phyloP scores from a whole-genome alignment of 2,329 filamentous ascomycete genomes.

The Claviceps capensis region DNA sequence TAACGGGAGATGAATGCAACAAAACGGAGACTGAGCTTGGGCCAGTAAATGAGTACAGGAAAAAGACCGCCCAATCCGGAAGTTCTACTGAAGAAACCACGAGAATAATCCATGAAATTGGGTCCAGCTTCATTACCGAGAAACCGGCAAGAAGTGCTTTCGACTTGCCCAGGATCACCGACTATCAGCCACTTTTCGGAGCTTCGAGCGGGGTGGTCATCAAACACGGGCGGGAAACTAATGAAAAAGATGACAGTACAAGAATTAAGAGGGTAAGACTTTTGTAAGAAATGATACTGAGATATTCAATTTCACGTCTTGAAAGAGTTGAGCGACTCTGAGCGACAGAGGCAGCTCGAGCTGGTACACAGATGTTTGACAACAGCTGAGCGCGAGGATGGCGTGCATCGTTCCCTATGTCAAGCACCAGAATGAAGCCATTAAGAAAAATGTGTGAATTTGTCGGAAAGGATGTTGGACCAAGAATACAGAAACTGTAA shows the following conservation, averaged over 20 bases:
- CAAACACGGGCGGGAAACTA: background rate
- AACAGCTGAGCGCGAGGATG: background rate
- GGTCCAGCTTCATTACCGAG: slow-evolving; percentile 10
- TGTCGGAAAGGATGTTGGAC: background rate
- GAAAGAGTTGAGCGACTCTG: background rate
- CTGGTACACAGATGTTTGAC: background rate
- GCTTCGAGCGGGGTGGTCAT: background rate
- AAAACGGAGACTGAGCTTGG: slow-evolving; percentile 8
- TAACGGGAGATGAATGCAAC: background rate
- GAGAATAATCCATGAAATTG: slow-evolving; percentile 16
- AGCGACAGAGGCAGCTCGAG: background rate
- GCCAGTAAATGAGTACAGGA: slow-evolving; percentile 12
- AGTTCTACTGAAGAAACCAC: slow-evolving; percentile 5
- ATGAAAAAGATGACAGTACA: background rate
- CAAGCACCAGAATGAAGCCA: background rate
- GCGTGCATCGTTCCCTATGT: background rate
- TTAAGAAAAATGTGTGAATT: background rate
- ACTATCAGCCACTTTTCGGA: background rate
- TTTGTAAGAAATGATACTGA: background rate
- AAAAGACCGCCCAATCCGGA: slow-evolving; percentile 6
- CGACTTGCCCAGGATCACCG: slow-evolving; percentile 3
- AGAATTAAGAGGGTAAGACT: background rate
- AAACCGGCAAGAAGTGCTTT: background rate
- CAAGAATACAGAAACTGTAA: background rate
- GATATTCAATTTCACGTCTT: background rate